phyloP scores from a whole-genome alignment of 306 rosid species.

The Rubus parviflorus region DNA sequence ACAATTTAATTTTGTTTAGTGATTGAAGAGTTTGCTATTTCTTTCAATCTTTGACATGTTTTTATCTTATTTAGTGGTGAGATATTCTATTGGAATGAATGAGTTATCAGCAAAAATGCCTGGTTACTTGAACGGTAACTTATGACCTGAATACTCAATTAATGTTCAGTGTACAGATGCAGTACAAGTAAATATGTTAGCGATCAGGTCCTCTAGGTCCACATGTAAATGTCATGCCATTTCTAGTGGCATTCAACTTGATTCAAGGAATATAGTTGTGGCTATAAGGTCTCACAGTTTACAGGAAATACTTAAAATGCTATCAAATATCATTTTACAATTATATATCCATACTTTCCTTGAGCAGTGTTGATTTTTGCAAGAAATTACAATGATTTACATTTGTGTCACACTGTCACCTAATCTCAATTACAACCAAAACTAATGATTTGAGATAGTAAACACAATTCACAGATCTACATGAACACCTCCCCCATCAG shows the following conservation, averaged over 20 bases:
- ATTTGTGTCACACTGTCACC: neutral
- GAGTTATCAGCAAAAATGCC: too few species aligned
- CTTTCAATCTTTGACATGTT: too few species aligned
- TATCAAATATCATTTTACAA: too few species aligned
- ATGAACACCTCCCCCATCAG: slow-evolving; percentile 38
- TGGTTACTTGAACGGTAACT: too few species aligned
- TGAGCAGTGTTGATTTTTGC: neutral
- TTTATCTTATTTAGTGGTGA: too few species aligned
- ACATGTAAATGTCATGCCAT: neutral
- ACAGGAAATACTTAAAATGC: neutral
- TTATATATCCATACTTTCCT: neutral
- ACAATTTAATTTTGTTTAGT: too few species aligned
- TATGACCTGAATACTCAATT: too few species aligned
- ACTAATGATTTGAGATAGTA: neutral
- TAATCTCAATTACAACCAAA: neutral
- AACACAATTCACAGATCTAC: slow-evolving; percentile 50
- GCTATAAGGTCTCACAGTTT: neutral
- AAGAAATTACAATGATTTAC: neutral
- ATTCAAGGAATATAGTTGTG: neutral
- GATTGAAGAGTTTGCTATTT: too few species aligned
- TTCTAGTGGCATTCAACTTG: neutral
- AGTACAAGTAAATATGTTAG: too few species aligned
- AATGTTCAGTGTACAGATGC: too few species aligned
- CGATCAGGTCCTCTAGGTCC: too few species aligned
- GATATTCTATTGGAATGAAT: too few species aligned